phyloP scores from a whole-genome alignment of 331 rosid genomes.

The Arachis monticola region DNA sequence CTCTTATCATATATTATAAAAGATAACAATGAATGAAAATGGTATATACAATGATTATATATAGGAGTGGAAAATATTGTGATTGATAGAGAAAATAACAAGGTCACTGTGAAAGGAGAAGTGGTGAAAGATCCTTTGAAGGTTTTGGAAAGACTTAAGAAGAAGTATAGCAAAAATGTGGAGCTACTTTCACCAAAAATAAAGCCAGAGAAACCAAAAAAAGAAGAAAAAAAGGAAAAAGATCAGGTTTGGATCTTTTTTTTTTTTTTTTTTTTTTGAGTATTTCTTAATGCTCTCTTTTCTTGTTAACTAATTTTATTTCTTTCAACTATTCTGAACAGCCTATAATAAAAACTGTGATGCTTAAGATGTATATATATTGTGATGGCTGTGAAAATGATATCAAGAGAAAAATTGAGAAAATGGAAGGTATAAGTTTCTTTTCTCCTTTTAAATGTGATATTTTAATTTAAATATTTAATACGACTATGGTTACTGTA shows the following conservation, averaged over 20 bases:
- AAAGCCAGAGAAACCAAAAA: slow-evolving; percentile 35
- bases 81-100: slow-evolving; percentile 47
- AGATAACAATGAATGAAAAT: neutral
- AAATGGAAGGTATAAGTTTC: slow-evolving; percentile 53
- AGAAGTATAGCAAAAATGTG: slow-evolving; percentile 57
- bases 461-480: neutral
- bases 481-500: neutral
- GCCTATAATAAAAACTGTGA: slow-evolving; percentile 54
- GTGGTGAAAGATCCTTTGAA: slow-evolving; percentile 41
- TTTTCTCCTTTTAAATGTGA: neutral
- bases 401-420: slow-evolving; percentile 52
- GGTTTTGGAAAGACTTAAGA: slow-evolving; percentile 48
- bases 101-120: slow-evolving; percentile 46
- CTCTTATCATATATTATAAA: neutral
- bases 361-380: slow-evolving; percentile 67
- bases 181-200: slow-evolving; percentile 53
- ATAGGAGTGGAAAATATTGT: slow-evolving; percentile 47
- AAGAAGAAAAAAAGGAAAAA: slow-evolving; percentile 46
- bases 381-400: slow-evolving; percentile 78
- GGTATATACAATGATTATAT: neutral
- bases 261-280: neutral
- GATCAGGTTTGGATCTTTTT: slow-evolving; percentile 12
- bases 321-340: neutral
- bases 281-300: neutral
- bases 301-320: slow-evolving; percentile 1